Percentiles rank a stretch among this genome's conserved stretches.
phyloP scores from a whole-genome alignment of 225 moss, liverwort and hornwort genomes.

The Climacium dendroides region DNA sequence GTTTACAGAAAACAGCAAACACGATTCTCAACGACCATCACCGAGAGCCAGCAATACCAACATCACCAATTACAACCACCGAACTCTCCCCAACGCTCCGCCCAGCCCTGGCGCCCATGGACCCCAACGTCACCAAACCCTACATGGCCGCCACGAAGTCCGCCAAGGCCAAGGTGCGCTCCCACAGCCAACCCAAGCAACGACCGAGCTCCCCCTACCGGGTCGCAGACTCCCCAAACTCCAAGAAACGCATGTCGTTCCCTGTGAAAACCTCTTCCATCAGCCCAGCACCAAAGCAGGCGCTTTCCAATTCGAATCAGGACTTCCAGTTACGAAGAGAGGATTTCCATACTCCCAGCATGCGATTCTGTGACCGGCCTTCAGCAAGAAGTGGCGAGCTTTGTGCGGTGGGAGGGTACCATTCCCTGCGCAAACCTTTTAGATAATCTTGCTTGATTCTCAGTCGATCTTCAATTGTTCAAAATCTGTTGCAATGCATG shows the following conservation, averaged over 20 bases:
- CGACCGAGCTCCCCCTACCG: constrained; percentile 2
- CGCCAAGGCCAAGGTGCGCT: constrained; percentile 60
- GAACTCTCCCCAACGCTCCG: not conserved
- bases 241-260: constrained; percentile 39
- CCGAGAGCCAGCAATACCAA: not conserved
- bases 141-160: constrained; percentile 85
- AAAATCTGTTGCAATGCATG: not conserved
- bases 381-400: constrained; percentile 12
- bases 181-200: constrained; percentile 79
- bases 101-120: not conserved
- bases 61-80: not conserved
- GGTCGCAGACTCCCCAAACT: not conserved
- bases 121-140: constrained; percentile 10
- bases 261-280: not conserved
- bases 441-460: not conserved
- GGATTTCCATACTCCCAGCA: not conserved
- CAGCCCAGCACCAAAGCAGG: not conserved
- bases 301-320: not conserved
- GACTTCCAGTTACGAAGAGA: not conserved
- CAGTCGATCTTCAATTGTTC: not conserved
- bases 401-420: not conserved
- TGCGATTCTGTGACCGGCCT: constrained; percentile 5
- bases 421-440: not conserved
- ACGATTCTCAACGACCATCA: not conserved
- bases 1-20: not conserved